Conservation (phyloP, 2,329 filamentous ascomycete species). For the Boeremia lycopersici region DNA sequence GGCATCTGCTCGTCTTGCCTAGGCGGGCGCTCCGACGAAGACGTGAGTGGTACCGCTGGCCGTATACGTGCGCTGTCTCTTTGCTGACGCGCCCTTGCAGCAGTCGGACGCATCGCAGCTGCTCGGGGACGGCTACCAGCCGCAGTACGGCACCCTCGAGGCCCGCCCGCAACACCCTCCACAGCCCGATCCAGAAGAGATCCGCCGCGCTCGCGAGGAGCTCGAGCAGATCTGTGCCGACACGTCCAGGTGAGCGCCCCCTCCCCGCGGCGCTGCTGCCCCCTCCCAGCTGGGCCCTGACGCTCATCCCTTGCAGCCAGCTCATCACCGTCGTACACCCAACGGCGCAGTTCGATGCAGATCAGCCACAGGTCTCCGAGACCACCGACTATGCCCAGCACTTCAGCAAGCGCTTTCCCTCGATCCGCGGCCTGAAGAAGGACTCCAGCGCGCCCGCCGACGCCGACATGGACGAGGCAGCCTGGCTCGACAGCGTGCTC, state of each 20-base stretch:
- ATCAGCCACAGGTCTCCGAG: constrained; percentile 31
- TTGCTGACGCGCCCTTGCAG: constrained; percentile 45
- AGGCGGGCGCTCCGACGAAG: constrained; percentile 51
- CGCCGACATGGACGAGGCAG: constrained; percentile 42
- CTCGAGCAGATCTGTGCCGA: constrained; percentile 57
- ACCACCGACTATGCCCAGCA: constrained; percentile 51
- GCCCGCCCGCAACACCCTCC: constrained; percentile 32
- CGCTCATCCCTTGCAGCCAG: constrained; percentile 50
- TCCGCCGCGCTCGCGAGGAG: constrained; percentile 55
- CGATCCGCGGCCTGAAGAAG: constrained; percentile 27
- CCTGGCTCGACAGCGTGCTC: constrained; percentile 42
- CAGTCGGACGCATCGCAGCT: constrained; percentile 54
- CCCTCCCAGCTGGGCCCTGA: background rate
- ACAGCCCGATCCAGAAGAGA: constrained; percentile 56
- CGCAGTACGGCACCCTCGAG: constrained; percentile 52
- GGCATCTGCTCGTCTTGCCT: constrained; percentile 58
- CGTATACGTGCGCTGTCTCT: constrained; percentile 5
- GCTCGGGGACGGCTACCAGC: constrained; percentile 50
- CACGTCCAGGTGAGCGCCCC: constrained; percentile 51
- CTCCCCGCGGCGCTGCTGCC: background rate
- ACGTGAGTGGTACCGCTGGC: constrained; percentile 44
- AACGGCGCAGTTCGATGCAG: constrained; percentile 42
- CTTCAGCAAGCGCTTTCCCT: constrained; percentile 51
- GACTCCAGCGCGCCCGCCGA: constrained; percentile 25
- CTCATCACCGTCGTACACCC: constrained; percentile 58